A percentile compares a stretch with the other conserved stretches of the same genome.
phyloP scores from a whole-genome alignment of 495 filamentous ascomycete species.

The Cetradonia linearis region DNA sequence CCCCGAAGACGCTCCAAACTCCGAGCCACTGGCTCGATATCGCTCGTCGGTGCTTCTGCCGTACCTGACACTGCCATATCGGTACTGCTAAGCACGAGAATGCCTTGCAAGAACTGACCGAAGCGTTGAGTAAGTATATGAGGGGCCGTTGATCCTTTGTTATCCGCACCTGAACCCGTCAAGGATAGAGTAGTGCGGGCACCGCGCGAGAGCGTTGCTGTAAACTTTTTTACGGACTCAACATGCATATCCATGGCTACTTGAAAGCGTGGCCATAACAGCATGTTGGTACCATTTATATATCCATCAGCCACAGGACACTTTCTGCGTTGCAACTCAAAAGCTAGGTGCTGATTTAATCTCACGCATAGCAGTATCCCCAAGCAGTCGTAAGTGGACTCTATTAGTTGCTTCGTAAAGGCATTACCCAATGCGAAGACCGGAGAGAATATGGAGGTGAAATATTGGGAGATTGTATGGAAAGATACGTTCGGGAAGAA shows the following conservation, averaged over 20 bases:
- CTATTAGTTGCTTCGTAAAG: slow-evolving; percentile 66
- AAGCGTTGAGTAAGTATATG: slow-evolving; percentile 88
- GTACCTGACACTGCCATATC: slow-evolving; percentile 10
- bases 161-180: slow-evolving; percentile 43
- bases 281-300: slow-evolving; percentile 90
- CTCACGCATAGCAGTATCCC: slow-evolving; percentile 85
- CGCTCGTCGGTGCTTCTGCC: slow-evolving; percentile 46
- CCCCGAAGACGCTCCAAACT: slow-evolving; percentile 63
- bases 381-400: slow-evolving; percentile 68
- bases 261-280: slow-evolving; percentile 93
- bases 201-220: slow-evolving; percentile 35
- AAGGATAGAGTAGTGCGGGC: slow-evolving; percentile 46
- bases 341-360: slow-evolving; percentile 84
- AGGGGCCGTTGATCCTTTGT: slow-evolving; percentile 71
- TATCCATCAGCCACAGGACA: slow-evolving; percentile 83
- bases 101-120: slow-evolving; percentile 76
- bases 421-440: slow-evolving; percentile 70
- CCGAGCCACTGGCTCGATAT: slow-evolving; percentile 81
- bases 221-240: slow-evolving; percentile 62
- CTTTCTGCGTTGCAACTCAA: slow-evolving; percentile 83
- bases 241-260: slow-evolving; percentile 85
- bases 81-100: slow-evolving; percentile 70
- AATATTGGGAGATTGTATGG: slow-evolving; percentile 50
- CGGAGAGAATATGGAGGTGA: slow-evolving; percentile 72
- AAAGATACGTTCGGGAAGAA: slow-evolving; percentile 59